phyloP scores from a whole-genome alignment of 192 early-diverging fungal species.

The Linnemannia exigua region DNA sequence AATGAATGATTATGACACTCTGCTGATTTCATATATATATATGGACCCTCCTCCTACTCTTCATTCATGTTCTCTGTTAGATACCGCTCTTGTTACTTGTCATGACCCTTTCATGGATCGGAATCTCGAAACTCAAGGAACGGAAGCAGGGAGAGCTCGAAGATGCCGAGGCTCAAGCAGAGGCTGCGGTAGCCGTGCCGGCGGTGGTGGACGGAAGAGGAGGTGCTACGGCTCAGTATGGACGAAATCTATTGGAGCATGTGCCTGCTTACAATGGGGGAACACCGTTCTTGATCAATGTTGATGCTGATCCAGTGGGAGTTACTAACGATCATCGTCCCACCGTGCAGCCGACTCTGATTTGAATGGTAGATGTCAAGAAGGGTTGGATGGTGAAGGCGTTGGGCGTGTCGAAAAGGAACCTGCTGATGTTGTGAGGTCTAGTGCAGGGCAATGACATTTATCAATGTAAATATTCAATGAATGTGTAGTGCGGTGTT shows the following conservation, averaged over 20 bases:
- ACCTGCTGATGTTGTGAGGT: no score
- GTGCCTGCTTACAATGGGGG: not conserved
- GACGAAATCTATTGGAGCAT: conserved; percentile 19
- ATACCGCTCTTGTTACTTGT: conserved; percentile 19
- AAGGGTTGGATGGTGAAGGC: no score
- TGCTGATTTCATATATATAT: not conserved
- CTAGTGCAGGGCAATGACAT: no score
- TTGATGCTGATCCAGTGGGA: conserved; percentile 7
- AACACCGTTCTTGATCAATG: not conserved
- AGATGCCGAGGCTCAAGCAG: conserved; percentile 21
- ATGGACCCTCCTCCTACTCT: not conserved
- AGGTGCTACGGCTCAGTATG: conserved; percentile 9
- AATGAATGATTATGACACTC: not conserved
- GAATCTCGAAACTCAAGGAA: conserved; percentile 22
- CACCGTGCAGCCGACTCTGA: conserved; percentile 8
- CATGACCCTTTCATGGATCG: conserved; percentile 17
- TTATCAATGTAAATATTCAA: no score
- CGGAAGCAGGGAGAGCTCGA: conserved; percentile 9
- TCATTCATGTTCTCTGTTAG: not conserved
- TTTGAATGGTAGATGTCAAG: not conserved
- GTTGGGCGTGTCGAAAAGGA: no score
- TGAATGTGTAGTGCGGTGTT: no score
- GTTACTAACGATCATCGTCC: conserved; percentile 2
- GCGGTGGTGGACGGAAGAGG: conserved; percentile 6
- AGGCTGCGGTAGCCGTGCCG: conserved; percentile 5